Evolutionary conservation across 371 early-diverging fungal species (phyloP).

Genomic region (Lichtheimia hyalospora): DNA sequence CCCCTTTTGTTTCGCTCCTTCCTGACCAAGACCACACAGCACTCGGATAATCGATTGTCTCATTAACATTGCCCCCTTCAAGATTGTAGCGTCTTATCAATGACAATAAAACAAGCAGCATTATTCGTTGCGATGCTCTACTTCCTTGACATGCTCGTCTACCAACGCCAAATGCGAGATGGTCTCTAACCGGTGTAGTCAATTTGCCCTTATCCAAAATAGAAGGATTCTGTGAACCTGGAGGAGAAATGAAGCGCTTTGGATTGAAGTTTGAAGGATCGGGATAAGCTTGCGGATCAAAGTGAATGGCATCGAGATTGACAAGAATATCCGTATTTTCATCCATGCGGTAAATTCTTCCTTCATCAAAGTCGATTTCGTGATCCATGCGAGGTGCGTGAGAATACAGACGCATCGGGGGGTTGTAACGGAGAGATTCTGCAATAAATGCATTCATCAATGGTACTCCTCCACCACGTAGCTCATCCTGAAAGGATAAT

Average conservation of each 20-base stretch:
- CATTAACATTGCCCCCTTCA: slow-evolving; percentile 7
- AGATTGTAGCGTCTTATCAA: slow-evolving; percentile 8
- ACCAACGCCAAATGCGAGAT: slow-evolving; percentile 21
- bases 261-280: slow-evolving; percentile 15
- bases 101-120: neutral
- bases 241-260: slow-evolving; percentile 7
- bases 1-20: slow-evolving; percentile 16
- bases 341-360: slow-evolving; percentile 30
- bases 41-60: slow-evolving; percentile 3
- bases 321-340: slow-evolving; percentile 22
- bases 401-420: slow-evolving; percentile 25
- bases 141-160: slow-evolving; percentile 17
- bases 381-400: slow-evolving; percentile 39
- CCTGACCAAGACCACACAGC: slow-evolving; percentile 24
- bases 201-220: slow-evolving; percentile 6
- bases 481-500: slow-evolving; percentile 13
- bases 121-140: slow-evolving; percentile 5
- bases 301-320: slow-evolving; percentile 41
- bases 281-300: slow-evolving; percentile 12
- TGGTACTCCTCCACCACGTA: slow-evolving; percentile 4
- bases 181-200: neutral
- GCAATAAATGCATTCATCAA: slow-evolving; percentile 29
- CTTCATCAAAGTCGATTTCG: slow-evolving; percentile 17
- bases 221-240: neutral
- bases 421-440: slow-evolving; percentile 34